Percentiles rank a stretch among this genome's conserved stretches.
Conservation (phyloP, 1,139 yeast species). For the Lodderomyces parapsilosis region DNA sequence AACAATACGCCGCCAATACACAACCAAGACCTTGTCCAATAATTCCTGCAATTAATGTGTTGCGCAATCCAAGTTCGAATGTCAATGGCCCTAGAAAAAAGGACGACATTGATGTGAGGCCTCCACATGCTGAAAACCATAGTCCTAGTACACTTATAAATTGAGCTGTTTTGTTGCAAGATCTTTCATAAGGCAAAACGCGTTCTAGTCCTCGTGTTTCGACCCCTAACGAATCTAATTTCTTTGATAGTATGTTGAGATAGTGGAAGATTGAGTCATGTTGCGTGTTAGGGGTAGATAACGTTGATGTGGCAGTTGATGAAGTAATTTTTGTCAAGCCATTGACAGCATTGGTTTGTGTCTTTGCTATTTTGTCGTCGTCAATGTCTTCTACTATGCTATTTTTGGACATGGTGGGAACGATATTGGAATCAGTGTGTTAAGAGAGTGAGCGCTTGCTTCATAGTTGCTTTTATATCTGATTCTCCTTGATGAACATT, state of each 20-base stretch:
- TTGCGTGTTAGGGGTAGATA: not conserved
- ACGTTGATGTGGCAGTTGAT: constrained; percentile 1
- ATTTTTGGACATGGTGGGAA: not conserved
- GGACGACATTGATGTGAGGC: constrained; percentile 81
- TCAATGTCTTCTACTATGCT: not conserved
- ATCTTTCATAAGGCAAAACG: constrained; percentile 67
- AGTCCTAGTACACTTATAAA: constrained; percentile 65
- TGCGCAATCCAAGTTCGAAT: constrained; percentile 64
- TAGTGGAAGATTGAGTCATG: constrained; percentile 6
- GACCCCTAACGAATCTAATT: constrained; percentile 50
- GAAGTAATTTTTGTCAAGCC: constrained; percentile 1
- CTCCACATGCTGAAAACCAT: constrained; percentile 85
- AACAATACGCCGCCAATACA: constrained; percentile 73
- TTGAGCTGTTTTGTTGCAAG: constrained; percentile 46
- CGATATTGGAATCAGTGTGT: not conserved
- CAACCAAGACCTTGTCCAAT: constrained; percentile 68
- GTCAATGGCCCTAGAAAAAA: constrained; percentile 72
- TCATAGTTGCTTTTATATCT: not conserved
- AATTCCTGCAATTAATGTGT: constrained; percentile 60
- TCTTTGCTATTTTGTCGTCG: not conserved
- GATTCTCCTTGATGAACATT: not conserved
- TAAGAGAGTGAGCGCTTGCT: not conserved
- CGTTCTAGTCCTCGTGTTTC: constrained; percentile 84
- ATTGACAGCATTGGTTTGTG: not conserved
- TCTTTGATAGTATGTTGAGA: constrained; percentile 19